Evolutionary conservation across 495 filamentous ascomycete genomes (phyloP).

Genomic region (Penicillium chermesinum): DNA sequence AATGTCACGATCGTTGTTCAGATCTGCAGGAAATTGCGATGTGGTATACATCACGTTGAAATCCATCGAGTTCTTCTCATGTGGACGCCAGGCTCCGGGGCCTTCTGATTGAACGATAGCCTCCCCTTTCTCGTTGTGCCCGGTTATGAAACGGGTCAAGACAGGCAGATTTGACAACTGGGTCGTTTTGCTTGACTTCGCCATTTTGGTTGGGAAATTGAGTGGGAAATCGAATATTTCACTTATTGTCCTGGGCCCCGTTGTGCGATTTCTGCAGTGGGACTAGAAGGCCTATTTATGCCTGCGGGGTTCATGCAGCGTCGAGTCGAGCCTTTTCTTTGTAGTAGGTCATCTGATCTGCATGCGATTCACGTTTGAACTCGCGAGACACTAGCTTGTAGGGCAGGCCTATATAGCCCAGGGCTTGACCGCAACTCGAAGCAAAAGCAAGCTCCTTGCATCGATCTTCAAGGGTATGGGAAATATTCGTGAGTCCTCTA

Average conservation of each 20-base stretch:
- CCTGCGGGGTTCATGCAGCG: neutral
- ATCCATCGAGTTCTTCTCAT: slow-evolving; percentile 19
- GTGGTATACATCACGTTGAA: slow-evolving; percentile 47
- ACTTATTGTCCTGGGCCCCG: too few species aligned
- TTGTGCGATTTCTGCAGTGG: neutral
- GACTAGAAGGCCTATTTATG: neutral
- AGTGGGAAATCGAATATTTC: neutral
- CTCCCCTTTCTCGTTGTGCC: slow-evolving; percentile 30
- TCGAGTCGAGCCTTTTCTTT: neutral
- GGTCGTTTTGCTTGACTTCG: neutral
- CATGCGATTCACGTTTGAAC: too few species aligned
- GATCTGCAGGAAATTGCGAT: slow-evolving; percentile 50
- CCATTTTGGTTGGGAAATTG: neutral
- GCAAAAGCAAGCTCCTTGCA: too few species aligned
- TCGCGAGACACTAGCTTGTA: too few species aligned
- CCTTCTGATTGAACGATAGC: slow-evolving; percentile 26
- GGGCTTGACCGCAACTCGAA: too few species aligned
- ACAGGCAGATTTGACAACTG: slow-evolving; percentile 21
- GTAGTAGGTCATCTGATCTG: neutral
- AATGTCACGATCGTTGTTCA: slow-evolving; percentile 46
- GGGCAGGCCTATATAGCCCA: too few species aligned
- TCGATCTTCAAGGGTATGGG: too few species aligned
- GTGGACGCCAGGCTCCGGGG: slow-evolving; percentile 10
- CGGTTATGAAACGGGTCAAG: slow-evolving; percentile 37
- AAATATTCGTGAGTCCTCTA: too few species aligned